Evolutionary conservation across 2,329 filamentous ascomycete genomes (phyloP).

Genomic region (Stachybotrys chlorohalonatus): DNA sequence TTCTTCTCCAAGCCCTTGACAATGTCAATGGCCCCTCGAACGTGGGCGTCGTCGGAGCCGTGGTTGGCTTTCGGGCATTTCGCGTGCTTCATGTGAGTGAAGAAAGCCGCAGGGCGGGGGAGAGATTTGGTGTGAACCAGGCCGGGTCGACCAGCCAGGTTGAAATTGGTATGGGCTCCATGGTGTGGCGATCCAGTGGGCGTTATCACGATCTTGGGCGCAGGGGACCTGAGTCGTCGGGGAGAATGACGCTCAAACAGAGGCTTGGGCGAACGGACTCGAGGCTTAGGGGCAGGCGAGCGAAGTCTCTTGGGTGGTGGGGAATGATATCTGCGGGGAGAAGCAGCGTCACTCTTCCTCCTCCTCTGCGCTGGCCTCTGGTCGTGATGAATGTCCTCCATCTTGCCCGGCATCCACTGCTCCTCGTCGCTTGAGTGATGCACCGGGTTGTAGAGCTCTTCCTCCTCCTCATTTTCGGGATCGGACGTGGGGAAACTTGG

Average conservation of each 20-base stretch:
- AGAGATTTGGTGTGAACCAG: constrained; percentile 77
- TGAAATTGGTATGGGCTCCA: constrained; percentile 26
- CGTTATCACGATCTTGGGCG: constrained; percentile 36
- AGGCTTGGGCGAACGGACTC: constrained; percentile 40
- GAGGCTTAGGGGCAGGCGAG: constrained; percentile 30
- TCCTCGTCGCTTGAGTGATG: constrained; percentile 59
- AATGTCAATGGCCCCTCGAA: constrained; percentile 93
- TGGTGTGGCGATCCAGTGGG: constrained; percentile 29
- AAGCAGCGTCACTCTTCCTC: constrained; percentile 40
- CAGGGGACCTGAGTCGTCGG: constrained; percentile 59
- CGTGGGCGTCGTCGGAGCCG: constrained; percentile 46
- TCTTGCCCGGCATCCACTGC: constrained; percentile 61
- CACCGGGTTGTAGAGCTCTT: constrained; percentile 50
- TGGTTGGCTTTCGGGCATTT: constrained; percentile 23
- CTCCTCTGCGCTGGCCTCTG: constrained; percentile 39
- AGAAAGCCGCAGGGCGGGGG: constrained; percentile 67
- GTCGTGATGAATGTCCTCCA: constrained; percentile 57
- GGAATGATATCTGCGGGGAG: constrained; percentile 35
- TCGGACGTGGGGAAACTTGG: constrained; percentile 95
- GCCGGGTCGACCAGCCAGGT: constrained; percentile 48
- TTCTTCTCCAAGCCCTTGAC: constrained; percentile 94
- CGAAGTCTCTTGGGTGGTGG: constrained; percentile 23
- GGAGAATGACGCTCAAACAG: constrained; percentile 64
- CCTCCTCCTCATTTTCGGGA: constrained; percentile 75
- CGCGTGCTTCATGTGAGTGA: constrained; percentile 42